Evolutionary conservation across 768 basidiomycete species (phyloP), one percentile per base, ranked within the genome.

Genomic region (Austroboletus eburneus): DNA sequence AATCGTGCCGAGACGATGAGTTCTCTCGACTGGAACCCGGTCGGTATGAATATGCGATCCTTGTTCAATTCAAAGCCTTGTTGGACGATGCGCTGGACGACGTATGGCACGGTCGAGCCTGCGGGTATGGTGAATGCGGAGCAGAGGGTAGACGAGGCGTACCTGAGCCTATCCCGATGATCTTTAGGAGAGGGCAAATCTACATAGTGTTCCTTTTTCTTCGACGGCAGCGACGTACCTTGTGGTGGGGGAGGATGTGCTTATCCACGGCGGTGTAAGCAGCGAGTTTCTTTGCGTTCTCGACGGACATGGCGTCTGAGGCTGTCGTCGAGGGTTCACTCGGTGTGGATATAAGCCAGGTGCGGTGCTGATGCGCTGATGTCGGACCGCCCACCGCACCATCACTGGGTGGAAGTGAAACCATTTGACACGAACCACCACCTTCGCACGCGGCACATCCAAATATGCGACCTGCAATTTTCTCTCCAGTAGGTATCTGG

Each of bases 11-110:
- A 74, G 43, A 97, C 83, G 61, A 99, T 98, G 49, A 99, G 81
- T 61, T 96, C 84, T 63, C 92, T 95, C 14, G 91, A 93, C 69
- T 99, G 96, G 68, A 98, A 98, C 18, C 94, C 90, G 4, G 91
- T 95, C 5, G 93, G 92, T 45, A 96, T 80, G 67, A 96, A 96
- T 6, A 94, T 78, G 21, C 95, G 81, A 18, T 78, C 75, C 59
- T 76, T 77, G 73, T 99, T 99, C 12, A 77, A 71, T 27, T 78
- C 80, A 14, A 58, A 50, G 2, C 91, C 93, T 64, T 96, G 92
- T 51, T 85, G 77, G 10, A 91, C 77, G 46, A 99, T 94, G 43
- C 93, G 78, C 56, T 99, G 93, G 21, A 99, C 93, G 42, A 98
- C 93, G 60, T 95, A 99, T 3, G 92, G 91, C 1, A 97, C 93